Evolutionary conservation across 305 asterid genomes (phyloP), one percentile per base, ranked within the genome.

Genomic region (Fraxinus floribunda): DNA sequence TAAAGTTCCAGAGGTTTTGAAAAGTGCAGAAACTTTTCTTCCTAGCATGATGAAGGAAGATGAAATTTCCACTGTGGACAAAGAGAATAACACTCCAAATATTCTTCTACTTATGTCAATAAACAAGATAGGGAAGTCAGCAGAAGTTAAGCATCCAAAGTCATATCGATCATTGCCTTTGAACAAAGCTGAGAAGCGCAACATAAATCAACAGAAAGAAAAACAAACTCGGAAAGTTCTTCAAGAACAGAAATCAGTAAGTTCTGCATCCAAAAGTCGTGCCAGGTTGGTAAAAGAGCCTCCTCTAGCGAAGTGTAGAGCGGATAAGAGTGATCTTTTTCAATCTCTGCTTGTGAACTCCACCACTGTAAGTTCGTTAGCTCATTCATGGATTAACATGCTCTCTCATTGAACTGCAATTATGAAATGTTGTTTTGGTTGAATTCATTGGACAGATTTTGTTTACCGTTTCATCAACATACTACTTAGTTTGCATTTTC

Each of bases 61-160:
- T 70, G 92, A 90, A 79, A 62, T 78, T 74, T 90, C 88, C 85
- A 90, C 91, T 24, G 90, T 95, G 29, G 89, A 91, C 85, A 90
- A 92, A 84, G 97, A 92, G 91, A 92, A 92, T 57, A 78, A 78
- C 82, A 87, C 89, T 84, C 90, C 88, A 29, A 81, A 73, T 34
- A 78, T 83, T 75, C 88, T 57, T 78, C 76, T 80, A 22, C 80
- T 84, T 62, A 90, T 82, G 87, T 85, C 89, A 71, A 64, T 79
- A 75, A 86, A 75, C 81, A 86, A 87, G n/a, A 73, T 85, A 78
- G 89, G 83, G 74, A 84, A 55, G 44, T 38, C 83, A 9, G 86
- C 84, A 84, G 90, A 84, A 75, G 87, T 66, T 78, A 88, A 86
- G 75, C 82, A 73, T 79, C 81, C 77, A 44, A 85, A 64, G 60